Conservation (phyloP, 805 yeast species). For the Wickerhamomyces sydowiorum region DNA sequence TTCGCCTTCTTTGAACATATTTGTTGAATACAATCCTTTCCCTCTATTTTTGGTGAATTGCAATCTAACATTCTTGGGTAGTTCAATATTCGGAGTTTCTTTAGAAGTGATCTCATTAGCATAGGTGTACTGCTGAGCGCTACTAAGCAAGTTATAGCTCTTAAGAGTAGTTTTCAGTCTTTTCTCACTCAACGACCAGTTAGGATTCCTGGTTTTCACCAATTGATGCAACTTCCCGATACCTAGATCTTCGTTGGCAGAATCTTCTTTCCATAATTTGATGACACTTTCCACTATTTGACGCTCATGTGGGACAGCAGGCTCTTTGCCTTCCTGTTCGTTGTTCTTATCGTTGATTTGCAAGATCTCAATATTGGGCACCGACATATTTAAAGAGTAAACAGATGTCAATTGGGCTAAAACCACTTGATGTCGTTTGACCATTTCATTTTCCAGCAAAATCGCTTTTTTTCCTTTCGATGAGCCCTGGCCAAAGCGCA, state of each 20-base stretch:
- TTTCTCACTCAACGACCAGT: constrained; percentile 60
- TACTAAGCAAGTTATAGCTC: constrained; percentile 46
- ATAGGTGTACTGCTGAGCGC: constrained; percentile 40
- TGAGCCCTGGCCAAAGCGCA: too few relatives aligned
- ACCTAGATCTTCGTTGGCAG: constrained; percentile 53
- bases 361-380: constrained; percentile 24
- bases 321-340: constrained; percentile 5
- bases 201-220: constrained; percentile 45
- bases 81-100: constrained; percentile 36
- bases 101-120: constrained; percentile 48
- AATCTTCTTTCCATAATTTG: constrained; percentile 62
- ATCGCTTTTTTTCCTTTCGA: too few relatives aligned
- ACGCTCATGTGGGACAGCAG: constrained; percentile 22
- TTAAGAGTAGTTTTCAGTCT: constrained; percentile 49
- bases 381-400: constrained; percentile 1
- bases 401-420: too few relatives aligned
- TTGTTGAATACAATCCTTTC: constrained; percentile 53
- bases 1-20: constrained; percentile 40
- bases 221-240: constrained; percentile 44
- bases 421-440: too few relatives aligned
- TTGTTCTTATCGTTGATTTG: constrained; percentile 22
- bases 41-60: constrained; percentile 50
- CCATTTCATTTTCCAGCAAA: too few relatives aligned
- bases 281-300: constrained; percentile 43
- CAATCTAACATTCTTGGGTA: constrained; percentile 39